Conservation (phyloP, 208 protist species). For the Trypanosoma congolense region DNA sequence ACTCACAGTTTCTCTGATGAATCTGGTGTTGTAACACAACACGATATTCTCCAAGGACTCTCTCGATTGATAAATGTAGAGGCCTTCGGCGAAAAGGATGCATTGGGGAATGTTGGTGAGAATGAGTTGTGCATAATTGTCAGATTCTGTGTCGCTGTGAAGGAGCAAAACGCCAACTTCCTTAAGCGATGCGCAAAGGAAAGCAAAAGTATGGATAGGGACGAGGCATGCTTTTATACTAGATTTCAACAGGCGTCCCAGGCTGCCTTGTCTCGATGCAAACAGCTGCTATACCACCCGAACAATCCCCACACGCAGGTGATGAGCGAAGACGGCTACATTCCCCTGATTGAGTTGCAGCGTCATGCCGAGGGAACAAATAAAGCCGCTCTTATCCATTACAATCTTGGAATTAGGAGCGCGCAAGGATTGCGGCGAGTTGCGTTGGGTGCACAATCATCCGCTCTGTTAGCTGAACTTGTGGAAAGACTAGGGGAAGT, state of each 20-base stretch:
- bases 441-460: constrained; percentile 31
- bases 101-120: constrained; percentile 62
- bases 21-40: constrained; percentile 12
- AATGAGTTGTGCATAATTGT: constrained; percentile 47
- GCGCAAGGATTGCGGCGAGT: constrained; percentile 67
- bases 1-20: constrained; percentile 23
- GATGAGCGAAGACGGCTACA: constrained; percentile 63
- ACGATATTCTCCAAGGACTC: constrained; percentile 25
- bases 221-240: constrained; percentile 13
- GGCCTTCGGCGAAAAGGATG: constrained; percentile 35
- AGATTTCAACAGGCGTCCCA: constrained; percentile 32
- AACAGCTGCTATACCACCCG: constrained; percentile 48
- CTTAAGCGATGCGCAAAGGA: constrained; percentile 10
- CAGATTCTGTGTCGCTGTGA: constrained; percentile 47
- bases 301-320: constrained; percentile 40
- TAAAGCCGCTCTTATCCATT: constrained; percentile 57
- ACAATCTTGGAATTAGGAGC: constrained; percentile 60
- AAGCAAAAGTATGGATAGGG: neutral
- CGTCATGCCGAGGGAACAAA: constrained; percentile 47
- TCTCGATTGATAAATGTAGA: constrained; percentile 28
- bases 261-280: constrained; percentile 50
- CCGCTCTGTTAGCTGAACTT: constrained; percentile 47
- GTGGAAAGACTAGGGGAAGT: constrained; percentile 40
- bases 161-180: constrained; percentile 49
- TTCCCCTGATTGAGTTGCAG: constrained; percentile 72